Evolutionary conservation across 2,329 filamentous ascomycete species (phyloP).

Genomic region (Fusarium hainanense): DNA sequence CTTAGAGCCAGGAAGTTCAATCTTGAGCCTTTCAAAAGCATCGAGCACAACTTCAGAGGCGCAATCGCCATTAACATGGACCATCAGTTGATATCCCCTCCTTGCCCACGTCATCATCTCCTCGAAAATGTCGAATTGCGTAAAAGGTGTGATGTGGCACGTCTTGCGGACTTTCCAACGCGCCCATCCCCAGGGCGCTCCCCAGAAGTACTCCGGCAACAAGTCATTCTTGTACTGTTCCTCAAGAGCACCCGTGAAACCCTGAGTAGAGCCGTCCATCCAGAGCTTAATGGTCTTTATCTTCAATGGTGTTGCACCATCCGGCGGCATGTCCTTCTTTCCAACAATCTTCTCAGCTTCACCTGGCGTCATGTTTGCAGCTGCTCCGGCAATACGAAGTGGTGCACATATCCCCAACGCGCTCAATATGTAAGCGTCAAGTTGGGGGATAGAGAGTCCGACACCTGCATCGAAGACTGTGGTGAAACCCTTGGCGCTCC

Average conservation of each 20-base stretch:
- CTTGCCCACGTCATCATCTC: not conserved
- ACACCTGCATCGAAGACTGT: not conserved
- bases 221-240: not conserved
- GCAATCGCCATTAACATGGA: not conserved
- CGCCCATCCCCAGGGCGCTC: not conserved
- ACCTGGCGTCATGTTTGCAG: not conserved
- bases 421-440: not conserved
- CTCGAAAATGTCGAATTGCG: not conserved
- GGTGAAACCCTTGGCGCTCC: not conserved
- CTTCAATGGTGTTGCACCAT: not conserved
- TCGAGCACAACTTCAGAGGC: not conserved
- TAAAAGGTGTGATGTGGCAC: not conserved
- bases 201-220: not conserved
- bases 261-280: not conserved
- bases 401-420: not conserved
- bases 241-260: not conserved
- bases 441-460: not conserved
- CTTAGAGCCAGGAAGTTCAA: not conserved
- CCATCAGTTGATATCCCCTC: not conserved
- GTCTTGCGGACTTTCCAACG: not conserved
- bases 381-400: not conserved
- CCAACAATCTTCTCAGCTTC: not conserved
- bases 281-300: not conserved
- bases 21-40: not conserved
- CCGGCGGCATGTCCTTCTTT: not conserved